Evolutionary conservation across 2,329 filamentous ascomycete species (phyloP), one percentile per base, ranked within the genome.

Genomic region (Trichophyton rubrum): DNA sequence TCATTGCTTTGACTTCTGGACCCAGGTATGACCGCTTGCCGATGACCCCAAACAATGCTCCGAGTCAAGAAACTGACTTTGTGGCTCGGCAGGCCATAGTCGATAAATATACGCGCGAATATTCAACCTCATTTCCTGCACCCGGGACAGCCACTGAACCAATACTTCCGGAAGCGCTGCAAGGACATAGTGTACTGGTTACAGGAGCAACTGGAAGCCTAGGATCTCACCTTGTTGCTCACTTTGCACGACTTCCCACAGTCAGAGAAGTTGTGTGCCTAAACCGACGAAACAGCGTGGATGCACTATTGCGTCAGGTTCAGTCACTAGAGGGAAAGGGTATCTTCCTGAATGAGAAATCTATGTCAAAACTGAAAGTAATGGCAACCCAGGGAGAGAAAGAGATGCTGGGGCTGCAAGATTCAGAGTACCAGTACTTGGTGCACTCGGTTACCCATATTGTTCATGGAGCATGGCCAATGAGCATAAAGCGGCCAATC

Each of bases 401-500:
- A 13, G 68, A 73, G 0, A 68, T 74, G 11, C 73, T 86, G 0
- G 82, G 82, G 0, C 72, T 86, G 0, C 62, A 68, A 0, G 15
- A 61, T 0, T 45, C 65, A 3, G 68, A 72, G 1, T 81, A 82
- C 63, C 45, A 67, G 1, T 22, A 57, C 0, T 71, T 82, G 0
- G 65, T 69, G 0, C n/a, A 63, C 0, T 65, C 59, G 1, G 77
- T 77, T 7, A 82, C 80, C 0, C 76, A 81, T 61, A 75, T 83
- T 45, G 61, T 80, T 20, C 81, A 83, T 68, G 82, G 80, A 63
- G 79, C 80, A 0, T 82, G 78, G 78, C 75, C 74, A 0, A 81
- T 83, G 69, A 80, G 81, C 67, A 80, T 78, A 66, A 81, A 79
- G 66, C 74, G 81, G 17, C 69, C 75, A 0, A 62, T 82, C 5